Base-by-base conservation (phyloP, 495 filamentous ascomycete genomes). In the Penicillium egyptiacum region DNA sequence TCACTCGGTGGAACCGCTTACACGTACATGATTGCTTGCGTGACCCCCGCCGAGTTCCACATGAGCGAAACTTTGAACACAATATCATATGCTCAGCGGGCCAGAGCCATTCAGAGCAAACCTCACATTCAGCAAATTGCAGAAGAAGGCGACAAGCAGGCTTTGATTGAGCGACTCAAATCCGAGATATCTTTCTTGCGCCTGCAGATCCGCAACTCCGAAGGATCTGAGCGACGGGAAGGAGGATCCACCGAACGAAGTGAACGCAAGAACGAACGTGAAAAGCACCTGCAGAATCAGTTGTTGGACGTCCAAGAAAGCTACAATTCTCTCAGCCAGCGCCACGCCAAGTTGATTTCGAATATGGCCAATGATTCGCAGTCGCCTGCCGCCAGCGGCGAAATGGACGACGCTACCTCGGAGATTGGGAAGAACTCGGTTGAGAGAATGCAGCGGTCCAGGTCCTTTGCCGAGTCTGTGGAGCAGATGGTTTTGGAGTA, bases 21-120 rank as follows among this genome's bases (percentile, higher is more conserved):
- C 64, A 99, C 94, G 1, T 99, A 98, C 73, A 97, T 99, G 94
- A 92, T 99, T 76, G 94, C 94, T 28, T 99, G 94, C 74, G 92
- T 99, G 23, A 98, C 91, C 6, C 94, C 92, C 6, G 92, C 92
- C 14, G 93, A 96, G 65, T 99, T 98, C 69, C 93, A 99, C 71
- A 79, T 98, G 17, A 98, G 92, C 74, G 94, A 99, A 74, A 98
- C 94, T 1, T 78, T 99, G 40, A 99, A 99, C 70, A 99, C 94
- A 0, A 88, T 99, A 22, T 74, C 96, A 70, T 99, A 99, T 74
- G 94, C 94, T 25, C 94, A 97, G 76, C 86, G 94, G 57, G 95
- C 94, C 55, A 86, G 94, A 67, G 91, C 91, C 0, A 99, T 99
- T 57, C 94, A 99, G 75, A 96, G 90, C 79, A 97, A 96, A 66